phyloP scores from a whole-genome alignment of 495 filamentous ascomycete species.

The Aspergillus campestris region DNA sequence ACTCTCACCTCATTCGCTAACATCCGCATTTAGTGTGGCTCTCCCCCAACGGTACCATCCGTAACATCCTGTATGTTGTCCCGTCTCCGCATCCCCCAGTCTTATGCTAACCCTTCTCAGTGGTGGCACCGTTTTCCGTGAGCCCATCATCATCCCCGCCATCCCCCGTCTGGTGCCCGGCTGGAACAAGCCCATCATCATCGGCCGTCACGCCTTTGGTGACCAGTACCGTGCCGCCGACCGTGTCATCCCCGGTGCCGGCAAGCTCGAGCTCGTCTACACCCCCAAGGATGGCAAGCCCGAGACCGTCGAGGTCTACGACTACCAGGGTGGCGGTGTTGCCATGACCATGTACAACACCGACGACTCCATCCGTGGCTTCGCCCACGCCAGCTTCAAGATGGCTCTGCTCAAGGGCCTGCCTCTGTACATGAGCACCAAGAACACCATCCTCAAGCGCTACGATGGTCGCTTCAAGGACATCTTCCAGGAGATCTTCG shows the following conservation, averaged over 20 bases:
- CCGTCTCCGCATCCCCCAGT: background rate
- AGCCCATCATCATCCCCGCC: constrained; percentile 89
- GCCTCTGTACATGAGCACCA: constrained; percentile 97
- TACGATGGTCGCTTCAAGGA: constrained; percentile 99
- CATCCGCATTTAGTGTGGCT: constrained; percentile 70
- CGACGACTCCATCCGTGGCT: constrained; percentile 84
- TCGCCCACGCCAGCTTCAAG: constrained; percentile 95
- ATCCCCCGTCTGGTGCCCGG: constrained; percentile 89
- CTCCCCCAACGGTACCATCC: constrained; percentile 95
- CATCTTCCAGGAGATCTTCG: constrained; percentile 96
- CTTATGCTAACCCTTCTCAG: constrained; percentile 16
- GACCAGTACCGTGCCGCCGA: constrained; percentile 98
- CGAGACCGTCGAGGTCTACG: constrained; percentile 78
- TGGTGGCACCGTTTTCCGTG: constrained; percentile 94
- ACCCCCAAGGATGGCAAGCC: constrained; percentile 77
- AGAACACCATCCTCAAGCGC: constrained; percentile 98
- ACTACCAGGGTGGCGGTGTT: constrained; percentile 83
- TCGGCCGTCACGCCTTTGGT: constrained; percentile 95
- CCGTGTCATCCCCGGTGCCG: constrained; percentile 66
- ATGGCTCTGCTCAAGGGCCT: constrained; percentile 76
- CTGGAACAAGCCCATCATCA: constrained; percentile 98
- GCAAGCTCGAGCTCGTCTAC: constrained; percentile 88
- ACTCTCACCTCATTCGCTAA: constrained; percentile 10
- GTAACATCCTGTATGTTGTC: constrained; percentile 63
- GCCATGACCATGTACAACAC: constrained; percentile 97